Evolutionary conservation across 768 basidiomycete genomes (phyloP).

Genomic region (Russula vinacea): DNA sequence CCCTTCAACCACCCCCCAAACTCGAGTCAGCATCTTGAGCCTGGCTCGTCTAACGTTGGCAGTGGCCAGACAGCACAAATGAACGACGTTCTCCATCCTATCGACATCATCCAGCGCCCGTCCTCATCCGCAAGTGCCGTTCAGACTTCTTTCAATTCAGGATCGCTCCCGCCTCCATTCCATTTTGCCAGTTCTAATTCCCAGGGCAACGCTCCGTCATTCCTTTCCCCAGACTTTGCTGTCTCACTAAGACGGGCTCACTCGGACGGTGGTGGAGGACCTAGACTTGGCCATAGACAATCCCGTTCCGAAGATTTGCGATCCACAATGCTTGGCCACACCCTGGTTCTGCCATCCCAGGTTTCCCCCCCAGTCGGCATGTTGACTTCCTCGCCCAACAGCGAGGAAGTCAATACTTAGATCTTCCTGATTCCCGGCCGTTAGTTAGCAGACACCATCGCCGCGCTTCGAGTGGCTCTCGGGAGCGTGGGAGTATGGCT

Average conservation of each 20-base stretch:
- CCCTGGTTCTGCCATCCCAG: conserved; percentile 26
- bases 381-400: conserved; percentile 41
- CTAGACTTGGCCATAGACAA: conserved; percentile 39
- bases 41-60: conserved; percentile 6
- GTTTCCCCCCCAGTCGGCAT: conserved; percentile 37
- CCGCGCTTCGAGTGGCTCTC: conserved; percentile 43
- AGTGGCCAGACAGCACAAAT: conserved; percentile 16
- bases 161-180: conserved; percentile 25
- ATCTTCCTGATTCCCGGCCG: conserved; percentile 40
- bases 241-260: conserved; percentile 47
- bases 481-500: conserved; percentile 33
- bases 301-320: conserved; percentile 63
- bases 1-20: conserved; percentile 16
- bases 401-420: conserved; percentile 40
- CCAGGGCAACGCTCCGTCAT: conserved; percentile 26
- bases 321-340: conserved; percentile 38
- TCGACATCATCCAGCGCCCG: conserved; percentile 20
- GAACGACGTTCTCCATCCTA: conserved; percentile 27
- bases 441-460: conserved; percentile 44
- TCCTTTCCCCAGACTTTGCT: conserved; percentile 39
- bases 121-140: conserved; percentile 27
- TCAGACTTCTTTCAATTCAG: conserved; percentile 24
- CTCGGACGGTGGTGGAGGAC: conserved; percentile 45
- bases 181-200: conserved; percentile 18
- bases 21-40: conserved; percentile 7